Conservation (phyloP, 2,329 filamentous ascomycete genomes). For the Fusarium musae region DNA sequence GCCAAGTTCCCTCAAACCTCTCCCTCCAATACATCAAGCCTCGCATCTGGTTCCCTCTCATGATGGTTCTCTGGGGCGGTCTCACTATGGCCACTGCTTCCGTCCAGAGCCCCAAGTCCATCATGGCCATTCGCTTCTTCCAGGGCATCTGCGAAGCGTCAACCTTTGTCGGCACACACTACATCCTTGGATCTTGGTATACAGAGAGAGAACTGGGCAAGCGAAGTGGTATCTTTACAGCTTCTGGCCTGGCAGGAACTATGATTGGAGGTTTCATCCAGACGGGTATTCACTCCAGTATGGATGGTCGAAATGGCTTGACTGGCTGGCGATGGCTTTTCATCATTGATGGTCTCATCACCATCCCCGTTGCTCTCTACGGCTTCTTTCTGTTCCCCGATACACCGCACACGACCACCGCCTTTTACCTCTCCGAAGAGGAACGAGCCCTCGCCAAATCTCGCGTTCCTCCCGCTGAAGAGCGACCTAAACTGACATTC, state of each 20-base stretch:
- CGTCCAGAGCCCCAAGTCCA: constrained; percentile 50
- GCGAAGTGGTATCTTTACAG: constrained; percentile 70
- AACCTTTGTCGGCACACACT: constrained; percentile 55
- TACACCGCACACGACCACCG: constrained; percentile 59
- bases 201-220: constrained; percentile 70
- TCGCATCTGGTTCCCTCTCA: constrained; percentile 70
- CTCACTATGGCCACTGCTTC: constrained; percentile 68
- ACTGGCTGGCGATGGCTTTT: constrained; percentile 77
- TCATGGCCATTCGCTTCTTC: constrained; percentile 55
- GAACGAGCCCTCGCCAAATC: constrained; percentile 57
- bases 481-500: constrained; percentile 58
- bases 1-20: constrained; percentile 70
- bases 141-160: constrained; percentile 53
- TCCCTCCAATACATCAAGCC: constrained; percentile 72
- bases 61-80: constrained; percentile 72
- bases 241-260: constrained; percentile 68
- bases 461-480: constrained; percentile 53
- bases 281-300: constrained; percentile 66
- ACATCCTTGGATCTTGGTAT: constrained; percentile 66
- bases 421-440: constrained; percentile 57
- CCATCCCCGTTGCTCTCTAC: constrained; percentile 50
- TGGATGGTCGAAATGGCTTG: constrained; percentile 61
- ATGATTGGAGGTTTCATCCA: constrained; percentile 65
- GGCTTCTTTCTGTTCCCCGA: constrained; percentile 53
- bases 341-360: constrained; percentile 72